Percentiles rank a stretch among this genome's conserved stretches.
Evolutionary conservation across 1,284 basidiomycete species (phyloP).

Genomic region (Pseudozyma thailandica): DNA sequence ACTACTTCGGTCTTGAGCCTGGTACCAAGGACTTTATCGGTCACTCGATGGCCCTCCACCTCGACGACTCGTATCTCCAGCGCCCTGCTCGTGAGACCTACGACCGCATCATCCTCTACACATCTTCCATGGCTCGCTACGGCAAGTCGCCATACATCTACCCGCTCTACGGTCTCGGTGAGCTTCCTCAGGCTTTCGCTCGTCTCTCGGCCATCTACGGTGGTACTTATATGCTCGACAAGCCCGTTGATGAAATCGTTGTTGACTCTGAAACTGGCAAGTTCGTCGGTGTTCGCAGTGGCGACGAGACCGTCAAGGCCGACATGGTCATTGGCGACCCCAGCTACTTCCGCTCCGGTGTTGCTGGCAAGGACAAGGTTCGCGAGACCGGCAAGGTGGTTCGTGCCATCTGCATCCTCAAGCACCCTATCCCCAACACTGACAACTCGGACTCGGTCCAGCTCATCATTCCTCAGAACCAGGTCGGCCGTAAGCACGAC

Average conservation of each 20-base stretch:
- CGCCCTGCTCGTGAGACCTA: slow-evolving; percentile 90
- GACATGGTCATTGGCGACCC: slow-evolving; percentile 98
- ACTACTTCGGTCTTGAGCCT: slow-evolving; percentile 95
- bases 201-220: slow-evolving; percentile 96
- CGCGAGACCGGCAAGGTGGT: slow-evolving; percentile 94
- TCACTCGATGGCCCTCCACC: slow-evolving; percentile 98
- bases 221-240: slow-evolving; percentile 99
- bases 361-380: slow-evolving; percentile 76
- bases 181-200: slow-evolving; percentile 98
- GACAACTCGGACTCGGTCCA: slow-evolving; percentile 90
- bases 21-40: slow-evolving; percentile 99
- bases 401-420: slow-evolving; percentile 95
- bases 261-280: slow-evolving; percentile 81
- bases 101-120: slow-evolving; percentile 96
- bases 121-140: slow-evolving; percentile 97
- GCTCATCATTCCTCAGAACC: slow-evolving; percentile 99
- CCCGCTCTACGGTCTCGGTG: slow-evolving; percentile 97
- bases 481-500: slow-evolving; percentile 93
- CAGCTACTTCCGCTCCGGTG: slow-evolving; percentile 84
- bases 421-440: slow-evolving; percentile 97
- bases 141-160: slow-evolving; percentile 99
- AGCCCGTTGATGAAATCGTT: slow-evolving; percentile 90
- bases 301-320: slow-evolving; percentile 92
- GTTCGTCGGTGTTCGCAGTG: slow-evolving; percentile 91
- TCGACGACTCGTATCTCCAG: slow-evolving; percentile 95